phyloP scores from a whole-genome alignment of 2,329 filamentous ascomycete genomes.

The Ophiostoma himal-ulmi region DNA sequence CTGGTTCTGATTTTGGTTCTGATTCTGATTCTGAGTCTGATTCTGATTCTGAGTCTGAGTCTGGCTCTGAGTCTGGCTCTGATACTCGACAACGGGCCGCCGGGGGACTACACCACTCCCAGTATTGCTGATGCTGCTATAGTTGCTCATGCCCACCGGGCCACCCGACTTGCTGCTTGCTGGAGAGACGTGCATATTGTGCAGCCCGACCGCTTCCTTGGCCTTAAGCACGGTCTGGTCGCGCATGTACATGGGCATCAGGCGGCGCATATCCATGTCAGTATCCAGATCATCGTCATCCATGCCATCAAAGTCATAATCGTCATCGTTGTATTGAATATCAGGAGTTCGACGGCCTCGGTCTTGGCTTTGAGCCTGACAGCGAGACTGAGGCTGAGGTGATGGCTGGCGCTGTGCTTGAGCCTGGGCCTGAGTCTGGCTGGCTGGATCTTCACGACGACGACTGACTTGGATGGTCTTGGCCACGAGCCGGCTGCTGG shows the following conservation, averaged over 20 bases:
- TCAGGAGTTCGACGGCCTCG: background rate
- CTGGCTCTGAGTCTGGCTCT: background rate
- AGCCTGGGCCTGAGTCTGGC: background rate
- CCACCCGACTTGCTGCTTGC: conserved; percentile 15
- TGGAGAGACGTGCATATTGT: background rate
- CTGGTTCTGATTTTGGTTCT: background rate
- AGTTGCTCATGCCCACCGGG: conserved; percentile 15
- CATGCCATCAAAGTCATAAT: conserved; percentile 16
- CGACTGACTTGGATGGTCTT: conserved; percentile 13
- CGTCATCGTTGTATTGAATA: background rate
- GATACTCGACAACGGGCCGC: background rate
- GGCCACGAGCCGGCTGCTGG: conserved; percentile 21
- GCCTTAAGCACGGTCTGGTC: conserved; percentile 19
- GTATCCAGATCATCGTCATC: conserved; percentile 37
- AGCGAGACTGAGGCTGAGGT: background rate
- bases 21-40: background rate
- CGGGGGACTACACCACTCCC: background rate
- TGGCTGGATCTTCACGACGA: background rate
- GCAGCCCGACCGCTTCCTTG: conserved; percentile 23
- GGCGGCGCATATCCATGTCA: conserved; percentile 42
- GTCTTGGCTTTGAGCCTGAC: background rate
- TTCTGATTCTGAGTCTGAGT: background rate
- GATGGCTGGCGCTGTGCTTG: background rate
- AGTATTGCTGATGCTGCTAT: background rate
- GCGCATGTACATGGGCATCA: conserved; percentile 46